Evolutionary conservation across 306 rosid genomes (phyloP).

Genomic region (Argentina anserina): DNA sequence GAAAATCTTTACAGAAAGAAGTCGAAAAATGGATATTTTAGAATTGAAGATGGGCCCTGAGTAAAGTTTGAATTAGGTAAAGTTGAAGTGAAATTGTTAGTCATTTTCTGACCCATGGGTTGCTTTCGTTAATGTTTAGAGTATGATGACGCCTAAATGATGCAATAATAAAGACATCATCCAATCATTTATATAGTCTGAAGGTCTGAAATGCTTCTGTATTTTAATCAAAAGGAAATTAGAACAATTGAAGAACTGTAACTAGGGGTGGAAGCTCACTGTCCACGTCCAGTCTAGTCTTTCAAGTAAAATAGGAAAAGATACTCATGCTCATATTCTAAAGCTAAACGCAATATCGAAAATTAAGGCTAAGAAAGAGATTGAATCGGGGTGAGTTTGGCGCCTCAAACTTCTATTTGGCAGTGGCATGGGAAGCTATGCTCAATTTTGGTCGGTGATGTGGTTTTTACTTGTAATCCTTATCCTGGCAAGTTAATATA

Average conservation of each 20-base stretch:
- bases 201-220: background rate
- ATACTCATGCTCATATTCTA: background rate
- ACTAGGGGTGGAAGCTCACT: conserved; percentile 38
- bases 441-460: background rate
- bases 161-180: conserved; percentile 10
- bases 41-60: background rate
- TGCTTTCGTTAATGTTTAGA: conserved; percentile 5
- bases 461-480: background rate
- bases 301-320: conserved; percentile 21
- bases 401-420: background rate
- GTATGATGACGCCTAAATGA: conserved; percentile 24
- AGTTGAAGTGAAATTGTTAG: conserved; percentile 29
- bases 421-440: background rate
- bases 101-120: conserved; percentile 18
- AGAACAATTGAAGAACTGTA: background rate
- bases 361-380: conserved; percentile 17
- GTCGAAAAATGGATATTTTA: conserved; percentile 12
- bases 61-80: conserved; percentile 27
- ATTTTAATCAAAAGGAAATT: background rate
- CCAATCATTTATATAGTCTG: background rate
- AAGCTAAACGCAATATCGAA: background rate
- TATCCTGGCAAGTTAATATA: background rate
- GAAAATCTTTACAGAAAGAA: background rate
- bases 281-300: conserved; percentile 19
- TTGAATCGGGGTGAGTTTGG: background rate